phyloP scores from a whole-genome alignment of 2,329 filamentous ascomycete species.

The Fusarium sp. region DNA sequence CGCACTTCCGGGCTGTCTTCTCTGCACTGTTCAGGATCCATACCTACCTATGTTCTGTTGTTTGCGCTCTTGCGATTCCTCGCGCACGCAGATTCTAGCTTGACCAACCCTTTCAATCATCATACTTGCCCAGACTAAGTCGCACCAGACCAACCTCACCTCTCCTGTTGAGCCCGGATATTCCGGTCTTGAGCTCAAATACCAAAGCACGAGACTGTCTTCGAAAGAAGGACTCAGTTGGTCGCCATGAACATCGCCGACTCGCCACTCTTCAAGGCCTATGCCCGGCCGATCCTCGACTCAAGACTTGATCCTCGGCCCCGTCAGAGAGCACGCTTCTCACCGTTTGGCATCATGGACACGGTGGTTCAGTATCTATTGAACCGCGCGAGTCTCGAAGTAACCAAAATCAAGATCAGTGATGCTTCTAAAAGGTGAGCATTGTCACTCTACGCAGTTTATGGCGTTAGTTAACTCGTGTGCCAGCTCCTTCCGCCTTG shows the following conservation, averaged over 20 bases:
- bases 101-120: not conserved
- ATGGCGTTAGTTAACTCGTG: not conserved
- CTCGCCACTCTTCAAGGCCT: slow-evolving; percentile 42
- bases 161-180: not conserved
- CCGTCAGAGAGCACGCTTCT: not conserved
- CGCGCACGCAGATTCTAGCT: not conserved
- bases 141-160: not conserved
- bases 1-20: not conserved
- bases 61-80: not conserved
- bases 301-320: slow-evolving; percentile 12
- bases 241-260: slow-evolving; percentile 38
- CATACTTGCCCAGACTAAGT: not conserved
- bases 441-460: not conserved
- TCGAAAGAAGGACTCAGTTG: not conserved
- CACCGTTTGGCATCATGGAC: slow-evolving; percentile 37
- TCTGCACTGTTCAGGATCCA: not conserved
- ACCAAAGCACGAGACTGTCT: not conserved
- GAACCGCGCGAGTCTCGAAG: slow-evolving; percentile 41
- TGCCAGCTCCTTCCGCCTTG: slow-evolving; percentile 44
- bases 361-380: slow-evolving; percentile 44
- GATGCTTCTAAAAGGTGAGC: slow-evolving; percentile 45
- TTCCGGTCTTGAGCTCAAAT: not conserved
- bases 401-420: slow-evolving; percentile 45
- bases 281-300: slow-evolving; percentile 34
- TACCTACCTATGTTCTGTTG: not conserved